Conservation (phyloP, 495 filamentous ascomycete species). For the Polyplosphaeria fusca region DNA sequence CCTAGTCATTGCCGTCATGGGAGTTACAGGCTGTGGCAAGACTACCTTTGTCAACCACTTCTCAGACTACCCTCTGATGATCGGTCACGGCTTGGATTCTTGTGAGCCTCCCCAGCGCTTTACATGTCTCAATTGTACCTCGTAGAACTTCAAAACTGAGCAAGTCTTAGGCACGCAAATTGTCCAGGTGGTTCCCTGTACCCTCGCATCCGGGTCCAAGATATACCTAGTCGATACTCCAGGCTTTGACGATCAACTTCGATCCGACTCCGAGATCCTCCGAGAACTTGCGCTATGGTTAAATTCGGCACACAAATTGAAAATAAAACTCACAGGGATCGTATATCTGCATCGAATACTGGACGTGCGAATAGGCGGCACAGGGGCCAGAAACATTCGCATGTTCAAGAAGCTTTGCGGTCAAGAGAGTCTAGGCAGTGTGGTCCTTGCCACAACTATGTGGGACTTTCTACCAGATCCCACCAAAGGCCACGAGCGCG, state of each 20-base stretch:
- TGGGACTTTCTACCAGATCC: background rate
- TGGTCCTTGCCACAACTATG: constrained; percentile 2
- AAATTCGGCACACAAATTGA: background rate
- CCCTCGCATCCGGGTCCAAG: background rate
- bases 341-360: constrained; percentile 4
- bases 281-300: background rate
- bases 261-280: constrained; percentile 1
- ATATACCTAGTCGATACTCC: constrained; percentile 3
- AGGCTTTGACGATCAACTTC: constrained; percentile 3
- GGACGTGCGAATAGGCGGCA: background rate
- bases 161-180: background rate
- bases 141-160: background rate
- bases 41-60: constrained; percentile 14
- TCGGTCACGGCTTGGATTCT: background rate
- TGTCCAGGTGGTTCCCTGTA: background rate
- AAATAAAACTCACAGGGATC: background rate
- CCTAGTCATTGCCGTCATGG: constrained; percentile 40
- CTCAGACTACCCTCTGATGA: background rate
- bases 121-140: background rate
- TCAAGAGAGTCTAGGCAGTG: background rate
- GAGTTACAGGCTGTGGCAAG: constrained; percentile 22
- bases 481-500: background rate
- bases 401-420: constrained; percentile 10
- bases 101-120: background rate
- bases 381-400: background rate